Evolutionary conservation across 768 basidiomycete genomes (phyloP), one percentile per base, ranked within the genome.

Genomic region (Gloeopeniophorella convolvens): DNA sequence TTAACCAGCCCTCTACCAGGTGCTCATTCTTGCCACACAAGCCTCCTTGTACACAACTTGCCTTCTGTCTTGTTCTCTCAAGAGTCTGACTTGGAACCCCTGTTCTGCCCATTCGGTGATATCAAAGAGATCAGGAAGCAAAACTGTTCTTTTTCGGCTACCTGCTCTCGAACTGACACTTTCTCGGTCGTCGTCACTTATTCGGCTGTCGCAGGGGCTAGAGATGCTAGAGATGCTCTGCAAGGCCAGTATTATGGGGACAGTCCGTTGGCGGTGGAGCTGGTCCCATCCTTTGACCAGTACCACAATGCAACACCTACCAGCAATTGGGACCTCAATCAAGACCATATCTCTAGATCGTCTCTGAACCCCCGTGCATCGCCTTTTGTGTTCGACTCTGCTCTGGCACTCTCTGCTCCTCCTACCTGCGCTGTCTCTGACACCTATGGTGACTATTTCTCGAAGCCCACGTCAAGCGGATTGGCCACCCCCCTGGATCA

Each of bases 51-150:
- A 42, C 75, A 72, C 51, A 83, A 85, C 51, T 66, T 89, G 56
- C 80, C 87, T 35, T 70, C 74, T 24, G 59, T 85, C 35, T 66
- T 89, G 34, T 89, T 89, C 63, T 77, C 82, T 48, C 77, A 83
- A 61, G 65, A 70, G 39, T 72, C 76, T 44, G 86, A 89, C 60
- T 65, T 88, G 56, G 74, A 83, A 43, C 85, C 85, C n/a, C 70
- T 89, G 32, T 75, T 89, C 51, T 78, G 72, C 63, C 86, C 86
- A 20, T 89, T 82, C 60, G 86, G 86, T 12, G 67, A 72, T 26
- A 77, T 86, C 62, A 79, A 80, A 60, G 76, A 76, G 46, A 72
- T 88, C 45, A 76, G 77, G 55, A 72, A 72, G 33, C 51, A 82
- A 11, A 65, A 72, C 27, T 41, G n/a, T n/a, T n/a, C 63, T 31